Evolutionary conservation across 164 flowering plant species (phyloP).

Genomic region (Vitis rupestris): DNA sequence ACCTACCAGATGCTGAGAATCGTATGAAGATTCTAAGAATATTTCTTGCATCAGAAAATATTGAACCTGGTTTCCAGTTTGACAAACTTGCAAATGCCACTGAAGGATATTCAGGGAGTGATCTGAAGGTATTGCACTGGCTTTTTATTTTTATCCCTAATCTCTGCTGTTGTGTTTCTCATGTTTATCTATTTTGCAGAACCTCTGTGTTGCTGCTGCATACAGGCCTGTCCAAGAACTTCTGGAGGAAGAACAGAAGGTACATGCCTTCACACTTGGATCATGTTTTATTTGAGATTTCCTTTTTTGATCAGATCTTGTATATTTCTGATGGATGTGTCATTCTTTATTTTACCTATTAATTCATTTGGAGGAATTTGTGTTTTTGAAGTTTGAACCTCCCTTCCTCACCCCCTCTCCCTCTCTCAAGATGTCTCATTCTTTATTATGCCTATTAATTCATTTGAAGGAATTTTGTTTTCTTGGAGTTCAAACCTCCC

Average conservation of each 20-base stretch:
- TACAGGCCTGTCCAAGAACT: constrained; percentile 97
- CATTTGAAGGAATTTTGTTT: too few species aligned
- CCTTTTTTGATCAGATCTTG: too few species aligned
- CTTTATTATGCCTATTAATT: too few species aligned
- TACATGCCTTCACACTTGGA: constrained; percentile 6
- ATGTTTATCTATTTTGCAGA: constrained; percentile 47
- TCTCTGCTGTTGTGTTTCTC: background rate
- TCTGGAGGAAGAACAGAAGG: constrained; percentile 70
- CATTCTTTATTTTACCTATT: too few species aligned
- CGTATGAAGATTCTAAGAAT: constrained; percentile 83
- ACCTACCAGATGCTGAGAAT: constrained; percentile 89
- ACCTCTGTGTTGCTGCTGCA: constrained; percentile 95
- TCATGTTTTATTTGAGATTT: too few species aligned
- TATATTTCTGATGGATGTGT: too few species aligned
- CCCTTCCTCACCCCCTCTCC: too few species aligned
- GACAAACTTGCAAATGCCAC: constrained; percentile 81
- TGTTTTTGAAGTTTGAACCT: too few species aligned
- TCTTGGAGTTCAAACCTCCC: too few species aligned
- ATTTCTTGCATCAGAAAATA: constrained; percentile 71
- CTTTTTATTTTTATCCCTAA: background rate
- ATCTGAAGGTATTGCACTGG: constrained; percentile 67
- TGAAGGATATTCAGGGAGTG: constrained; percentile 98
- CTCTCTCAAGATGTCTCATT: too few species aligned
- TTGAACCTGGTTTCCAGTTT: constrained; percentile 58
- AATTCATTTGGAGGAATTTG: too few species aligned